Evolutionary conservation across 2,329 filamentous ascomycete species (phyloP).

Genomic region (Diaporthe sp.): DNA sequence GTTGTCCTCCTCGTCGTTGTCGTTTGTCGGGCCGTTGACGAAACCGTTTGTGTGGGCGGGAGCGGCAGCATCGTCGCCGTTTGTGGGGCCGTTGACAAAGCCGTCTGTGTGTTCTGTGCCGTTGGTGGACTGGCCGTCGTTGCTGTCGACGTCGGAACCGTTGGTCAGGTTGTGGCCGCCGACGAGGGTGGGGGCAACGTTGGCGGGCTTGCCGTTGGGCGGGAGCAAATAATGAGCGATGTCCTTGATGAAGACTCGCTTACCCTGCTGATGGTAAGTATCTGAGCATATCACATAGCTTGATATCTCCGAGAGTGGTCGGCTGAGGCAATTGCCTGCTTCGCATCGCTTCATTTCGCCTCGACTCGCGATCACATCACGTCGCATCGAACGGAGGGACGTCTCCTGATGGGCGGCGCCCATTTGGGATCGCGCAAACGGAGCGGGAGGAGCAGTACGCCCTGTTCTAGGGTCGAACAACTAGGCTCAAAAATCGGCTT

Average conservation of each 20-base stretch:
- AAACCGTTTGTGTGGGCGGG: constrained; percentile 45
- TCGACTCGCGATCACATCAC: background rate
- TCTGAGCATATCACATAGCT: background rate
- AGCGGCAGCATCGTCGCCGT: constrained; percentile 39
- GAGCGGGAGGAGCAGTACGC: constrained; percentile 33
- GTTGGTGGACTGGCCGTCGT: constrained; percentile 28
- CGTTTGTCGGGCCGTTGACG: constrained; percentile 49
- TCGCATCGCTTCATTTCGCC: constrained; percentile 1
- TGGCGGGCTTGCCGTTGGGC: constrained; percentile 75
- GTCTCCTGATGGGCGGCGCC: background rate
- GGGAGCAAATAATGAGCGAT: constrained; percentile 94
- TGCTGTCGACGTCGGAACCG: constrained; percentile 21
- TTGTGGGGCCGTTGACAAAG: constrained; percentile 47
- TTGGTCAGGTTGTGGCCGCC: constrained; percentile 58
- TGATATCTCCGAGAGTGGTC: background rate
- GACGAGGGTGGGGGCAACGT: constrained; percentile 84
- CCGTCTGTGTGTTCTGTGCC: constrained; percentile 46
- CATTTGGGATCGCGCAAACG: constrained; percentile 44
- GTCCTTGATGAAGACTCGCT: constrained; percentile 97
- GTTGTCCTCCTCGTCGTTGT: constrained; percentile 74
- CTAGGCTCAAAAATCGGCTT: constrained; percentile 18
- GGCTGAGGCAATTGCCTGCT: constrained; percentile 19
- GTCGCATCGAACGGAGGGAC: background rate
- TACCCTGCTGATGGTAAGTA: constrained; percentile 69
- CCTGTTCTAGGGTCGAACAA: constrained; percentile 27